Percentiles rank a stretch among this genome's conserved stretches.
phyloP scores from a whole-genome alignment of 345 rosid genomes.

The Citrus hindsii region DNA sequence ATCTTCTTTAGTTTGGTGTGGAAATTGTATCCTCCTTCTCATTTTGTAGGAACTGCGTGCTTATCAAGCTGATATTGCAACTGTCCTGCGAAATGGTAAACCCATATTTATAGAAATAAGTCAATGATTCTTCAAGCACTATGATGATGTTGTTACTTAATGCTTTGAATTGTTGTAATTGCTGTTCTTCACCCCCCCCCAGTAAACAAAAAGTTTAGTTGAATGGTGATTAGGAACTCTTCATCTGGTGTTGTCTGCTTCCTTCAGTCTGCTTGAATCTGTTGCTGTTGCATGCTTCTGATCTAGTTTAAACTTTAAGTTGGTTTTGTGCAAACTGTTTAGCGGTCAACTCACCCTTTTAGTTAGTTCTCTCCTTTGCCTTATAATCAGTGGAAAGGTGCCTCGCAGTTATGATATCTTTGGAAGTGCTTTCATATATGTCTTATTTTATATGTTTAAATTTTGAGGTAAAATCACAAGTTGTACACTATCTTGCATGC shows the following conservation, averaged over 20 bases:
- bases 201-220: neutral
- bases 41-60: slow-evolving; percentile 88
- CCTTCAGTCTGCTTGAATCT: slow-evolving; percentile 1
- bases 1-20: neutral
- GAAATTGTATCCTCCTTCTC: neutral
- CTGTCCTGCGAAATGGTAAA: slow-evolving; percentile 91
- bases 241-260: neutral
- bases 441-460: neutral
- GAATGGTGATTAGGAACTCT: neutral
- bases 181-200: too few relatives aligned
- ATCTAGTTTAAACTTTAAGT: neutral
- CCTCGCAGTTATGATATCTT: neutral
- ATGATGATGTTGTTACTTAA: neutral
- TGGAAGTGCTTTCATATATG: neutral
- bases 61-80: slow-evolving; percentile 97
- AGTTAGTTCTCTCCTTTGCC: neutral
- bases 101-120: neutral
- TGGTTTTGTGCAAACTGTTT: neutral
- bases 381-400: neutral
- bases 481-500: neutral
- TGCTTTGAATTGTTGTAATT: neutral
- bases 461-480: neutral
- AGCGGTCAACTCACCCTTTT: neutral
- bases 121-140: neutral
- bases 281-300: neutral